A percentile compares a stretch with the other conserved stretches of the same genome.
Evolutionary conservation across 106 monocot genomes (phyloP).

Genomic region (Cymbidium sinense): DNA sequence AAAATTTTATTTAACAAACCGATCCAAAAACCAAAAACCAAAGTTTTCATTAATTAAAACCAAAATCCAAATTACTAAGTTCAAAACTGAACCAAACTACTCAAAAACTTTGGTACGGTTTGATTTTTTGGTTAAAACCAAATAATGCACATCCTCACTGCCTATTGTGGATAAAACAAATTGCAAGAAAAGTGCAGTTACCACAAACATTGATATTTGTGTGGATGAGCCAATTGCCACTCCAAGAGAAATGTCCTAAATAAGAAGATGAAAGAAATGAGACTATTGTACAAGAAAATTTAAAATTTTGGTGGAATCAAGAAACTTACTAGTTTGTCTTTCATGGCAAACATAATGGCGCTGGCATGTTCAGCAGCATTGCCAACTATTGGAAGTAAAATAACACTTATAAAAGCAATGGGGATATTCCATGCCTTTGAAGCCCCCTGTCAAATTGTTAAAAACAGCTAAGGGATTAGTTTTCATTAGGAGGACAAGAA

Average conservation of each 20-base stretch:
- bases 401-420: conserved; percentile 66
- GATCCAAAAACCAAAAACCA: no score
- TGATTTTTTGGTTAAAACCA: no score
- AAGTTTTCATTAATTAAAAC: no score
- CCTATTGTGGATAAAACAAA: no score
- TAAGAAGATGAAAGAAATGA: not conserved
- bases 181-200: conserved; percentile 15
- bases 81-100: no score
- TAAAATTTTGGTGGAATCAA: not conserved
- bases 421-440: conserved; percentile 58
- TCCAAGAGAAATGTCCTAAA: conserved; percentile 70
- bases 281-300: not conserved
- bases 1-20: no score
- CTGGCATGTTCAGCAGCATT: conserved; percentile 82
- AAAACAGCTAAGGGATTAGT: not conserved
- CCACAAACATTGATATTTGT: conserved; percentile 86
- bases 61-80: no score
- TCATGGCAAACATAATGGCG: conserved; percentile 79
- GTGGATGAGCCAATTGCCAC: conserved; percentile 87
- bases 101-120: no score
- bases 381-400: conserved; percentile 73
- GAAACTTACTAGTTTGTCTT: conserved; percentile 63
- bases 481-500: not conserved
- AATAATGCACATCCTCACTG: no score
- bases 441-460: conserved; percentile 44